Evolutionary conservation across 768 basidiomycete genomes (phyloP).

Genomic region (Strobilomyces echinocephalus): DNA sequence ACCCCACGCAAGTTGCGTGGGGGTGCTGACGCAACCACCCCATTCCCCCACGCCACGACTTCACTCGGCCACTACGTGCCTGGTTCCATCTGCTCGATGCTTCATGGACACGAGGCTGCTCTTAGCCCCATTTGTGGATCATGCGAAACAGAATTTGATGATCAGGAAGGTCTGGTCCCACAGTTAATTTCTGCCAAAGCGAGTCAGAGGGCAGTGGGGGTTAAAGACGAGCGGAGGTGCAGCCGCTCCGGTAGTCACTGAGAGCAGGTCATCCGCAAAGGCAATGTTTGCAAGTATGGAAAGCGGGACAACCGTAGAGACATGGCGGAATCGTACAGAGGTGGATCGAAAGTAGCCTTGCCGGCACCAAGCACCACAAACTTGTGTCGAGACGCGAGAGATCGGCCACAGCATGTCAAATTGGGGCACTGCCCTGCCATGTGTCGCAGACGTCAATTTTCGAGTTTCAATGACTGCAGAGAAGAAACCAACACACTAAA

Average conservation of each 20-base stretch:
- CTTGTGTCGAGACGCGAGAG: constrained; percentile 38
- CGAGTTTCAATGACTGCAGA: not conserved
- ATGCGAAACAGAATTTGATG: not conserved
- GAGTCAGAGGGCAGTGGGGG: too few relatives aligned
- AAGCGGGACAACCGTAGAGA: too few relatives aligned
- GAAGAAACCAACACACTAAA: constrained; percentile 11
- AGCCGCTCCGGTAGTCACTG: not conserved
- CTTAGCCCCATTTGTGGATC: not conserved
- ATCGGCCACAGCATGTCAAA: constrained; percentile 46
- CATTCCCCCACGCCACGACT: constrained; percentile 17
- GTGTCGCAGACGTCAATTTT: not conserved
- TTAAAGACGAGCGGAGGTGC: not conserved
- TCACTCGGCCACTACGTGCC: constrained; percentile 1
- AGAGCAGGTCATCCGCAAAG: not conserved
- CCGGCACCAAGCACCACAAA: constrained; percentile 22
- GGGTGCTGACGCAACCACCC: not conserved
- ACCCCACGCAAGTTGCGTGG: too few relatives aligned
- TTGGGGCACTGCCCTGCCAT: constrained; percentile 33
- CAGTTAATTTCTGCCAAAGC: not conserved
- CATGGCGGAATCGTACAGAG: not conserved
- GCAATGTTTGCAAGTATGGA: not conserved
- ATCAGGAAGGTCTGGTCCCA: not conserved
- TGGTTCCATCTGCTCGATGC: constrained; percentile 14
- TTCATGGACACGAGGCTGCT: constrained; percentile 14
- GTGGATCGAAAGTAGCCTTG: not conserved